Evolutionary conservation across 1,139 yeast genomes (phyloP).

Genomic region (Diutina catenulata): DNA sequence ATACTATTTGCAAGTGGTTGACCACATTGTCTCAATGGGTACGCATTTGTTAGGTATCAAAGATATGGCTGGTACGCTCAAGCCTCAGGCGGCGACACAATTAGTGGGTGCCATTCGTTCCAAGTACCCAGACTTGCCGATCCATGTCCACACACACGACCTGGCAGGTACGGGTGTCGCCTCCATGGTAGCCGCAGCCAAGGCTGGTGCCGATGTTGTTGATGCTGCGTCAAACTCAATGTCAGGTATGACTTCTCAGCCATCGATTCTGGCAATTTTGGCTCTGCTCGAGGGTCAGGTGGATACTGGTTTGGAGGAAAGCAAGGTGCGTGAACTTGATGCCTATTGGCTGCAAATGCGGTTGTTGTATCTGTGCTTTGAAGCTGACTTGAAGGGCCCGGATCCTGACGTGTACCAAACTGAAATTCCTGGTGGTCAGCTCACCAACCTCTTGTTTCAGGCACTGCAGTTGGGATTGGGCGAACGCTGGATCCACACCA

Average conservation of each 20-base stretch:
- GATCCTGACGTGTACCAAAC: slow-evolving; percentile 98
- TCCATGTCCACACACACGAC: slow-evolving; percentile 98
- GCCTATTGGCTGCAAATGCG: slow-evolving; percentile 99
- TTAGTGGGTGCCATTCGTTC: slow-evolving; percentile 74
- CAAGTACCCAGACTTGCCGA: slow-evolving; percentile 85
- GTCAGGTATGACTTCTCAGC: slow-evolving; percentile 98
- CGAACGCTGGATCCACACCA: slow-evolving; percentile 90
- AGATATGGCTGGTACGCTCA: slow-evolving; percentile 99
- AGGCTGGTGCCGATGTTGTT: slow-evolving; percentile 96
- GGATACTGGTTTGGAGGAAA: slow-evolving; percentile 59
- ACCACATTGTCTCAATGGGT: slow-evolving; percentile 81
- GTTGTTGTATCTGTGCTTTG: slow-evolving; percentile 89
- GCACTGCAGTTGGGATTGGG: slow-evolving; percentile 98
- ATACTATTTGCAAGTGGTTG: slow-evolving; percentile 75
- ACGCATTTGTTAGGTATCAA: slow-evolving; percentile 95
- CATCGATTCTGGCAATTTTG: slow-evolving; percentile 83
- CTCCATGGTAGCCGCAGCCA: slow-evolving; percentile 87
- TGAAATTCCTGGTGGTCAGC: slow-evolving; percentile 99
- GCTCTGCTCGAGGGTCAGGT: slow-evolving; percentile 87
- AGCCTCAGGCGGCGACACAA: slow-evolving; percentile 83
- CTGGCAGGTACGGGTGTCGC: slow-evolving; percentile 99
- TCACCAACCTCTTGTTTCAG: slow-evolving; percentile 94
- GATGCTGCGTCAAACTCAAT: slow-evolving; percentile 95
- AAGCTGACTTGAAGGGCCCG: slow-evolving; percentile 97
- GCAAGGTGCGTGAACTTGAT: slow-evolving; percentile 71